These are phyloP conservation scores for Crucihimalaya himalaica DNA, from an alignment of 345 rosid genomes.

Conservation along the genomic window DNA sequence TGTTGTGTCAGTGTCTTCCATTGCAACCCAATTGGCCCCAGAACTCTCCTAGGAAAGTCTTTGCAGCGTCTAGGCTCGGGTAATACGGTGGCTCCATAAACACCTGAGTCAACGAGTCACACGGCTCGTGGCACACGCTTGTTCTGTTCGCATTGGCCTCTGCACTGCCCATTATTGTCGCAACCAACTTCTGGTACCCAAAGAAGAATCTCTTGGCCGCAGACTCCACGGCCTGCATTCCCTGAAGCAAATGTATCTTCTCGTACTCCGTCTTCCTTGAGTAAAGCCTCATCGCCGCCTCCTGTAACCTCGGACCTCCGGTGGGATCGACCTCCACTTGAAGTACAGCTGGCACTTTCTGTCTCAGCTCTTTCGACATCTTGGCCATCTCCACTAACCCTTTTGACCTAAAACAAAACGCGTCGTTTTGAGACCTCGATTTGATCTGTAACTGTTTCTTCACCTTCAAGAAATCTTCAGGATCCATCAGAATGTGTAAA, in stretches of 20 bases:
- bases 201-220: slow-evolving; percentile 78
- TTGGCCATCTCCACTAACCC: slow-evolving; percentile 62
- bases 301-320: slow-evolving; percentile 92
- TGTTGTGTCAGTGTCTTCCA: slow-evolving; percentile 26
- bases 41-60: slow-evolving; percentile 84
- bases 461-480: slow-evolving; percentile 76
- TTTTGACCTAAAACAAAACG: slow-evolving; percentile 79
- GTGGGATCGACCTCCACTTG: slow-evolving; percentile 86
- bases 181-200: slow-evolving; percentile 68
- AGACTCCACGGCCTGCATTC: slow-evolving; percentile 74
- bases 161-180: slow-evolving; percentile 82
- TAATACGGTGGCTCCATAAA: slow-evolving; percentile 84
- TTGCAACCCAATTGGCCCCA: slow-evolving; percentile 44
- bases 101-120: slow-evolving; percentile 68
- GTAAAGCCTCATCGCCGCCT: slow-evolving; percentile 87
- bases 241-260: slow-evolving; percentile 69
- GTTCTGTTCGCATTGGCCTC: slow-evolving; percentile 54
- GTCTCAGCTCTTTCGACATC: slow-evolving; percentile 66
- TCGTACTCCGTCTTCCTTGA: slow-evolving; percentile 53
- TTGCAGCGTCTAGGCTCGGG: slow-evolving; percentile 93
- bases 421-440: slow-evolving; percentile 48
- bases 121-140: slow-evolving; percentile 42
- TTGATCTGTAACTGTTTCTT: slow-evolving; percentile 60
- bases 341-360: slow-evolving; percentile 70
- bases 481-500: slow-evolving; percentile 74